phyloP scores from a whole-genome alignment of 495 filamentous ascomycete genomes.

The Cudoniella acicularis region DNA sequence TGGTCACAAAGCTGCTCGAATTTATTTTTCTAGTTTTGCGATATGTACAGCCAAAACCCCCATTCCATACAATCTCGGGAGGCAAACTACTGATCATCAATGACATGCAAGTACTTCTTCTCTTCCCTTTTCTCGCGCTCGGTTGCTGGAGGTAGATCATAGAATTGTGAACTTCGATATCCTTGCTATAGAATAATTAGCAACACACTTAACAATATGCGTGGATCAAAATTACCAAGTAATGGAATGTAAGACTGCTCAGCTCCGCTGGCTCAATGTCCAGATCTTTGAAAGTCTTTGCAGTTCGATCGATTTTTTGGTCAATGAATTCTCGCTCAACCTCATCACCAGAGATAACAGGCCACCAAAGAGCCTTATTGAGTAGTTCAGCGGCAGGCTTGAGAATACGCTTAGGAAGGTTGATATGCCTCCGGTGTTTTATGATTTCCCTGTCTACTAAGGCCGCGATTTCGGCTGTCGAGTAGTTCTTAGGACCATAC shows the following conservation, averaged over 20 bases:
- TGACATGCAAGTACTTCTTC: slow-evolving; percentile 92
- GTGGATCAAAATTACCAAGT: slow-evolving; percentile 65
- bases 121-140: slow-evolving; percentile 93
- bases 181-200: slow-evolving; percentile 55
- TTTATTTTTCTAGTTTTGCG: slow-evolving; percentile 13
- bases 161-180: slow-evolving; percentile 78
- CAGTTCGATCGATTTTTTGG: slow-evolving; percentile 82
- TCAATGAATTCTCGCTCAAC: slow-evolving; percentile 93
- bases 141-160: slow-evolving; percentile 89
- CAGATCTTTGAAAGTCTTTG: slow-evolving; percentile 95
- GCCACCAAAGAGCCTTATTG: slow-evolving; percentile 86
- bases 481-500: slow-evolving; percentile 91
- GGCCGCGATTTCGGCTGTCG: slow-evolving; percentile 77
- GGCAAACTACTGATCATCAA: slow-evolving; percentile 72
- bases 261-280: slow-evolving; percentile 83
- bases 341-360: slow-evolving; percentile 74
- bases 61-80: slow-evolving; percentile 7
- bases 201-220: slow-evolving; percentile 20
- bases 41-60: slow-evolving; percentile 19
- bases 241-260: slow-evolving; percentile 79
- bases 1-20: no score
- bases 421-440: slow-evolving; percentile 87
- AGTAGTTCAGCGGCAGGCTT: slow-evolving; percentile 68
- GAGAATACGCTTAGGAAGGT: slow-evolving; percentile 75
- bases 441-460: slow-evolving; percentile 88